Base-by-base conservation (phyloP, 495 filamentous ascomycete species). In the Penicillium samsonianum region DNA sequence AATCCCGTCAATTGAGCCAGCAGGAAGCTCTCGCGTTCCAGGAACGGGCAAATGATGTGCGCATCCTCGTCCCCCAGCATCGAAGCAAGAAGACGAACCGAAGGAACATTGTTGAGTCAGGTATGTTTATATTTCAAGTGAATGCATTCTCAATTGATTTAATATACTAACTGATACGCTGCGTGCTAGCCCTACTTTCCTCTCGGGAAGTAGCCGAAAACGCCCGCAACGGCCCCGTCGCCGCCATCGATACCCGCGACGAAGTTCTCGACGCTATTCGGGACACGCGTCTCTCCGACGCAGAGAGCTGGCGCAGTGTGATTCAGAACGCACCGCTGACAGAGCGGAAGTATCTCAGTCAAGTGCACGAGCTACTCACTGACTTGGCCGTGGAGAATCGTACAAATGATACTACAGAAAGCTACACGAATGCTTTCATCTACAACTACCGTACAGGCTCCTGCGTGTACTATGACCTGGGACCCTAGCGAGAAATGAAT, bases 21-120 rank as follows among this genome's bases (percentile, higher is more conserved):
- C 63, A 73, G 55, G 75, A 81, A 38, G 48, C 68, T 2, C 61
- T 64, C 17, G 55, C 63, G 43, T 67, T 56, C 35, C 64, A 69
- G 31, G 84, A 86, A 28, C 77, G 76, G 23, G 79, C 83, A 45
- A 86, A 87, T 63, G 85, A 92, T 57, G 93, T 98, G 26, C 86
- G 90, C 45, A 87, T 98, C 26, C 81, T 98, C 1, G 76, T 90
- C 1, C 83, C 89, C 1, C 85, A 89, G 49, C 91, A 90, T 28
- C 86, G 89, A 63, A 89, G 85, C 67, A 96, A 96, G 72, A 98
- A 96, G 75, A 86, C 87, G 40, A 96, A 95, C 68, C 85, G 93
- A 31, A 83, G 83, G 53, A 86, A 86, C 28, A 89, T 98, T 35
- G 87, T 96, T 23, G 91, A 95, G 65, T 87, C 90, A 46, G 84